Conservation (phyloP, 495 filamentous ascomycete genomes). For the Durotheca rogersii region DNA sequence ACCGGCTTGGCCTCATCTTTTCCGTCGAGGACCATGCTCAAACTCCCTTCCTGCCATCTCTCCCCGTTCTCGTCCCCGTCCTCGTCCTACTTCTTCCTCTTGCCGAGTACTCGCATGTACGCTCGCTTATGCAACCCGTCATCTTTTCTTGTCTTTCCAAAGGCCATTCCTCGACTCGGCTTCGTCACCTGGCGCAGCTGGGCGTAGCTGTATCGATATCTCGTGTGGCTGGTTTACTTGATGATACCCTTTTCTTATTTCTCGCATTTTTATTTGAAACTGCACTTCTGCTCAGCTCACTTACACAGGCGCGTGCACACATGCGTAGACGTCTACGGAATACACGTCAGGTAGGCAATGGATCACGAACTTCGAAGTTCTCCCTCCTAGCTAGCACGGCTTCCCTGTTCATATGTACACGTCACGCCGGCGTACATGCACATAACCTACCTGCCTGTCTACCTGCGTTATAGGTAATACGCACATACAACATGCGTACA, state of each 20-base stretch:
- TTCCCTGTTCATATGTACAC: constrained; percentile 9
- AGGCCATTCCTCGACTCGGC: constrained; percentile 12
- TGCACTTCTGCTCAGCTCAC: not conserved
- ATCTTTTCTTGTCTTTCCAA: constrained; percentile 4
- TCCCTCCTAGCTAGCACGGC: too few species aligned
- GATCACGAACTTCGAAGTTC: too few species aligned
- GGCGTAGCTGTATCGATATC: constrained; percentile 7
- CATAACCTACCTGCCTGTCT: too few species aligned
- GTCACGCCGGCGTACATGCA: too few species aligned
- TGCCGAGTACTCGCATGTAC: constrained; percentile 1
- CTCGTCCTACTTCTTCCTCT: not conserved
- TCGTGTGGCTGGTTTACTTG: constrained; percentile 2
- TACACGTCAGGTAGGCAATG: too few species aligned
- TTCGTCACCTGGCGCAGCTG: constrained; percentile 8
- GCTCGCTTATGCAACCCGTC: not conserved
- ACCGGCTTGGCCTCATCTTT: too few species aligned
- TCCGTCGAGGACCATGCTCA: too few species aligned
- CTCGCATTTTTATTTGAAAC: not conserved
- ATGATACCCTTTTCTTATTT: constrained; percentile 4
- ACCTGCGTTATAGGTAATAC: too few species aligned
- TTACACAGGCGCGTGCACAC: not conserved
- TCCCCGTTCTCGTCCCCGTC: too few species aligned
- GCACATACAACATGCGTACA: too few species aligned
- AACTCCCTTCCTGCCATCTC: too few species aligned
- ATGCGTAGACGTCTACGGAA: not conserved